Evolutionary conservation across 805 yeast species (phyloP).

Genomic region (Barnettozyma pratensis): DNA sequence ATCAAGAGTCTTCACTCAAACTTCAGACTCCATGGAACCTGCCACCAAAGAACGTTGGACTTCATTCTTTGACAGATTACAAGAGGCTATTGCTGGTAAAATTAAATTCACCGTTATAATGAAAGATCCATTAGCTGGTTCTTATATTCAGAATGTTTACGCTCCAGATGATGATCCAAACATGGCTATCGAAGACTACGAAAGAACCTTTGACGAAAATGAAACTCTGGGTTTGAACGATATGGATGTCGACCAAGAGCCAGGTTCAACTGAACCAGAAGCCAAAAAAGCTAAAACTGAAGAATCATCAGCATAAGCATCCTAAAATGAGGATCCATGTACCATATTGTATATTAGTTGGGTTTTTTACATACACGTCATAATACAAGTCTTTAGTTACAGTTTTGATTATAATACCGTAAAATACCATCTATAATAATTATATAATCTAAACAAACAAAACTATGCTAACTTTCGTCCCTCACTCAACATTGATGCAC

Average conservation of each 20-base stretch:
- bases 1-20: constrained; percentile 74
- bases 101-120: constrained; percentile 76
- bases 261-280: background rate
- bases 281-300: background rate
- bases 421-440: background rate
- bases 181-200: constrained; percentile 86
- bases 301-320: background rate
- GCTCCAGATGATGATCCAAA: constrained; percentile 98
- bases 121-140: constrained; percentile 94
- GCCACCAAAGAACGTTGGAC: constrained; percentile 80
- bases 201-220: constrained; percentile 83
- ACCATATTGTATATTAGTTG: no score
- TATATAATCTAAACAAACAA: background rate
- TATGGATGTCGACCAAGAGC: constrained; percentile 27
- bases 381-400: background rate
- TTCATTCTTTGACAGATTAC: constrained; percentile 64
- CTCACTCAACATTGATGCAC: background rate
- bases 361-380: no score
- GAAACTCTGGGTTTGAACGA: constrained; percentile 80
- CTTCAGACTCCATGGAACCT: constrained; percentile 87
- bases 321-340: no score
- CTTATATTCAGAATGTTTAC: constrained; percentile 95
- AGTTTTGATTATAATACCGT: no score
- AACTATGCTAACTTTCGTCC: background rate
- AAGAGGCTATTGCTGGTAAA: constrained; percentile 78